Evolutionary conservation across 345 rosid genomes (phyloP), one percentile per base, ranked within the genome.

Genomic region (Populus tremula): DNA sequence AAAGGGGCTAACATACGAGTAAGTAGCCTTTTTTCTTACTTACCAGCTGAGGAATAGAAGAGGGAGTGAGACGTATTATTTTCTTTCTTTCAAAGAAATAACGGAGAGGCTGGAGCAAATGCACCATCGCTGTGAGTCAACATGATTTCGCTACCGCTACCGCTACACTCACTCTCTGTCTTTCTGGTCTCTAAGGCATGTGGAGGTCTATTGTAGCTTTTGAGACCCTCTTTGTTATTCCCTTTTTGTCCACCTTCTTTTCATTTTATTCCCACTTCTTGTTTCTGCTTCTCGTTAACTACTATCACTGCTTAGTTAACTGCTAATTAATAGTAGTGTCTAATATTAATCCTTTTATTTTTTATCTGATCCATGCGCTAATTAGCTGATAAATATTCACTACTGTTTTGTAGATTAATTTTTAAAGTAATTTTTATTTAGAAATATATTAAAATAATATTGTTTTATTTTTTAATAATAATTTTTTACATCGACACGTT

Each of bases 111-210:
- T 67, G 87, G 81, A 77, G 79, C 79, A 76, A 78, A 67, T n/a
- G 73, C 78, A 86, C 81, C 70, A 20, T 65, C 81, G 84, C 82
- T 62, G 77, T 76, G 83, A 83, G 90, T 88, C 90, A 88, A 89
- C 84, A 83, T 82, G 87, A 83, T 77, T 87, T 89, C 25, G 4
- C 35, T 3, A 33, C 85, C 84, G 66, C 84, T 75, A 38, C 56
- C 56, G 64, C 72, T n/a, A 67, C 47, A 33, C 77, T 63, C 76
- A 39, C 63, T 16, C 63, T 16, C 72, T 76, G 76, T 70, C 75
- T 47, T 59, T 76, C 76, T 13, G 41, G 71, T 62, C 77, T 70
- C 31, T 50, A 71, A 79, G 43, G 87, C 86, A 79, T 81, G 84
- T 81, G 81, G 76, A 54, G 80, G 70, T 77, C 72, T 78, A 79